Conservation (phyloP, 176 grass and related monocot genomes). For the Canna indica region DNA sequence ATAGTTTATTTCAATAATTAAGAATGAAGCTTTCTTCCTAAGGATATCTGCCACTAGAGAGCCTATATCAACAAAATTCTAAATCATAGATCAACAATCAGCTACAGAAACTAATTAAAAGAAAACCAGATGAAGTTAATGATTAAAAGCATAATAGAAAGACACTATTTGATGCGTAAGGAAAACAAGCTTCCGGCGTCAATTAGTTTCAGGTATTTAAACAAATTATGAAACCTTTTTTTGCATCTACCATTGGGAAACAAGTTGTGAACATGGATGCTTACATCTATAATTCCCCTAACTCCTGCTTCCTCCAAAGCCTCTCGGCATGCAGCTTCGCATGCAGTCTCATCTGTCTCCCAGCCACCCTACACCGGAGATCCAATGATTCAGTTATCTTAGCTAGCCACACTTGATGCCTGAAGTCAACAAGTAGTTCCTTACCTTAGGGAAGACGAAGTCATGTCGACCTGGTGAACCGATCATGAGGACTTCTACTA, state of each 20-base stretch:
- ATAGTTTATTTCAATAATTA: background rate
- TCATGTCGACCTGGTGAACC: constrained; percentile 51
- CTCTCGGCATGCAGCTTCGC: constrained; percentile 64
- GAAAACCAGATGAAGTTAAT: background rate
- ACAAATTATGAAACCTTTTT: background rate
- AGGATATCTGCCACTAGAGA: background rate
- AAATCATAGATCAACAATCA: background rate
- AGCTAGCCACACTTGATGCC: background rate
- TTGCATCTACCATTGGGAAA: too few relatives aligned
- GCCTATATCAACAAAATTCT: background rate
- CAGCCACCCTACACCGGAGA: constrained; percentile 29
- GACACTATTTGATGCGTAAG: background rate
- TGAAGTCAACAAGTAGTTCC: constrained; percentile 3
- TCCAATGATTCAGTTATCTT: constrained; percentile 13
- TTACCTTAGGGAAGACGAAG: constrained; percentile 76
- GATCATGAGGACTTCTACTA: constrained; percentile 72
- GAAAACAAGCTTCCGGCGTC: background rate
- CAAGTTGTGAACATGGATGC: background rate
- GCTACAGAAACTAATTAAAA: background rate
- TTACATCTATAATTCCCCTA: constrained; percentile 52
- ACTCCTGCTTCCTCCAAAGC: constrained; percentile 83
- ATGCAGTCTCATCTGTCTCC: constrained; percentile 32
- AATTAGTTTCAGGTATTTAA: background rate
- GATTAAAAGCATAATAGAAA: background rate
- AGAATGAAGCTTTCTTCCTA: background rate